These are phyloP conservation scores for Fusarium protoensiforme DNA, from an alignment of 2,329 filamentous ascomycete species.

Conservation along the genomic window DNA sequence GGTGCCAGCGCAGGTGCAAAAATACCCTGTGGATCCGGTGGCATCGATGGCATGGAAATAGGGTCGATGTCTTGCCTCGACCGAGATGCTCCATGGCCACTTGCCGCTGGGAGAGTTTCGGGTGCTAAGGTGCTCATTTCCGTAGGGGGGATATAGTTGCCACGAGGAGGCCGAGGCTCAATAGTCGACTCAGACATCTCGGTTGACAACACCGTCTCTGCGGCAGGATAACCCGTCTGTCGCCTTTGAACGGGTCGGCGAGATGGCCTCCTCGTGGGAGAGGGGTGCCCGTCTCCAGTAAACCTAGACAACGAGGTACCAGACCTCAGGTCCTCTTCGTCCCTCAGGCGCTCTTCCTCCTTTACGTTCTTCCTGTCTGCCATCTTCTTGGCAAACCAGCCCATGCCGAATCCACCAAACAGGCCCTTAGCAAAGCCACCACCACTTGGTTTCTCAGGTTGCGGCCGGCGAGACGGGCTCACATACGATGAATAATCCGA, in stretches of 20 bases:
- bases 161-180: conserved; percentile 44
- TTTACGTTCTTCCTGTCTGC: conserved; percentile 63
- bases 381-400: conserved; percentile 75
- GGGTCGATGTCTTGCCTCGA: conserved; percentile 54
- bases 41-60: conserved; percentile 65
- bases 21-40: conserved; percentile 61
- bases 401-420: conserved; percentile 72
- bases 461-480: conserved; percentile 69
- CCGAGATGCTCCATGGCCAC: conserved; percentile 47
- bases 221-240: conserved; percentile 42
- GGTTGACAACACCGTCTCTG: conserved; percentile 44
- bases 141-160: conserved; percentile 40
- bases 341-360: conserved; percentile 59
- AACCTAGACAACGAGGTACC: conserved; percentile 72
- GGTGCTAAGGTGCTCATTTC: conserved; percentile 34
- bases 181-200: conserved; percentile 52
- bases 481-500: conserved; percentile 71
- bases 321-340: conserved; percentile 67
- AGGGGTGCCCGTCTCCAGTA: conserved; percentile 74
- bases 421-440: conserved; percentile 66
- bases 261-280: conserved; percentile 55
- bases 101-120: conserved; percentile 37
- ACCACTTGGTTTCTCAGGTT: conserved; percentile 53
- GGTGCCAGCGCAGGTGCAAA: conserved; percentile 38
- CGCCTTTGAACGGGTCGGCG: conserved; percentile 48